phyloP scores from a whole-genome alignment of 192 early-diverging fungal species.

The Gorgonomyces haynaldii region DNA sequence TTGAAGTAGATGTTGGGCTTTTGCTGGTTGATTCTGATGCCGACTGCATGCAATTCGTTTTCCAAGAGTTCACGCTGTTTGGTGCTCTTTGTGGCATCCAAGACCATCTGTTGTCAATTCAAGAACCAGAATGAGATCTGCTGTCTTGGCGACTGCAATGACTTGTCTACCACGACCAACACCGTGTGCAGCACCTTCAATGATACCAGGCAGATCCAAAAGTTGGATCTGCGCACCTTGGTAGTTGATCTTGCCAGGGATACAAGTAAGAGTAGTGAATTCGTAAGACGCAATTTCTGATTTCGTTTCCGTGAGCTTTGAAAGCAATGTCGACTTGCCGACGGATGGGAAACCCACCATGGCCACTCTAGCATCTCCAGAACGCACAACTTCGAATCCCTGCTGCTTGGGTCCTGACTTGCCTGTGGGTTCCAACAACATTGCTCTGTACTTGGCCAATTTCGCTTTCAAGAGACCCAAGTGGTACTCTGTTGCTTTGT shows the following conservation, averaged over 20 bases:
- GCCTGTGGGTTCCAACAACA: slow-evolving; percentile 33
- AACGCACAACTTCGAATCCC: slow-evolving; percentile 97
- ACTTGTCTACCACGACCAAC: slow-evolving; percentile 96
- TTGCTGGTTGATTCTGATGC: slow-evolving; percentile 79
- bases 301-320: slow-evolving; percentile 82
- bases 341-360: slow-evolving; percentile 98
- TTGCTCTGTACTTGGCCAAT: slow-evolving; percentile 46
- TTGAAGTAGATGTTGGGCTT: slow-evolving; percentile 96
- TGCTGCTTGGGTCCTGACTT: slow-evolving; percentile 47
- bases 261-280: slow-evolving; percentile 94
- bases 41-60: slow-evolving; percentile 87
- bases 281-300: slow-evolving; percentile 82
- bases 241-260: slow-evolving; percentile 90
- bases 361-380: slow-evolving; percentile 89
- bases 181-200: slow-evolving; percentile 95
- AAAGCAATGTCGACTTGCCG: slow-evolving; percentile 93
- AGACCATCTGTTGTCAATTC: slow-evolving; percentile 58
- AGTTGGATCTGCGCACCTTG: slow-evolving; percentile 94
- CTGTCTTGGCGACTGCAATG: slow-evolving; percentile 92
- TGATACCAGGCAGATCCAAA: slow-evolving; percentile 97
- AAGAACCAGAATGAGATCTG: slow-evolving; percentile 81
- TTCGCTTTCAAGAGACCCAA: slow-evolving; percentile 97
- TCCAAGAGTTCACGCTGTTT: slow-evolving; percentile 79
- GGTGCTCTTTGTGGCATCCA: slow-evolving; percentile 87
- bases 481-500: slow-evolving; percentile 97